A percentile compares a stretch with the other conserved stretches of the same genome.
Evolutionary conservation across 2,329 filamentous ascomycete species (phyloP).

Genomic region (Calonectria pauciramosa): DNA sequence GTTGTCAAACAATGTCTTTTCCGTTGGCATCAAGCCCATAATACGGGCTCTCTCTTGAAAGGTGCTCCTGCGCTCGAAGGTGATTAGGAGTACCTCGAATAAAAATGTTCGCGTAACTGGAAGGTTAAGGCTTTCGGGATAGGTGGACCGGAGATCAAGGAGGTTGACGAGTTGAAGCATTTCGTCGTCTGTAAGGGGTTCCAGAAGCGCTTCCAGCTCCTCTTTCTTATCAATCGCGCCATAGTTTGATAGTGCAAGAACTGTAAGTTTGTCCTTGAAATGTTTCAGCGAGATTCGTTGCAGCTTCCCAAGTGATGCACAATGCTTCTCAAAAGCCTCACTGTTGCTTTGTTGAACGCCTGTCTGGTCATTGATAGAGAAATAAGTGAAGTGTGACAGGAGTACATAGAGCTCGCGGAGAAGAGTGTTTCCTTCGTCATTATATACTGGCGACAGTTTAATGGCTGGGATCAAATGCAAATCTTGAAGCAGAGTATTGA

Average conservation of each 20-base stretch:
- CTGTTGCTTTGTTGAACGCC: conserved; percentile 80
- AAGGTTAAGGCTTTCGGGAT: conserved; percentile 79
- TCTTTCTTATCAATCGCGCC: conserved; percentile 85
- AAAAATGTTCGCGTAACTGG: conserved; percentile 73
- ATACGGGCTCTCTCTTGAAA: conserved; percentile 85
- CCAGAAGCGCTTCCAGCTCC: conserved; percentile 83
- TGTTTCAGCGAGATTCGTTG: conserved; percentile 84
- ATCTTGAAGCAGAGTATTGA: conserved; percentile 89
- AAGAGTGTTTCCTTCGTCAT: conserved; percentile 79
- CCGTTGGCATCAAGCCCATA: conserved; percentile 86
- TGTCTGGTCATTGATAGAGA: conserved; percentile 92
- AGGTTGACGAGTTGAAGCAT: conserved; percentile 76
- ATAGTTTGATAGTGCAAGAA: conserved; percentile 93
- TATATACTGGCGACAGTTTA: conserved; percentile 82
- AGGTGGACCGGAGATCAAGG: conserved; percentile 85
- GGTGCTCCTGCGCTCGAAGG: conserved; percentile 82
- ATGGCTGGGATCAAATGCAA: conserved; percentile 86
- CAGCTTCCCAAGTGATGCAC: conserved; percentile 79
- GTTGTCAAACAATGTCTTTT: conserved; percentile 83
- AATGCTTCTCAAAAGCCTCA: conserved; percentile 86
- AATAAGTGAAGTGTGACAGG: conserved; percentile 89
- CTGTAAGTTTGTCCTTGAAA: conserved; percentile 91
- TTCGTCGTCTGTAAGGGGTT: conserved; percentile 80
- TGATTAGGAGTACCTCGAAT: conserved; percentile 79
- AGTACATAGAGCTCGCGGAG: conserved; percentile 85